Percentiles rank a stretch among this genome's conserved stretches.
Evolutionary conservation across 1,284 basidiomycete genomes (phyloP).

Genomic region (Trametes versicolor): DNA sequence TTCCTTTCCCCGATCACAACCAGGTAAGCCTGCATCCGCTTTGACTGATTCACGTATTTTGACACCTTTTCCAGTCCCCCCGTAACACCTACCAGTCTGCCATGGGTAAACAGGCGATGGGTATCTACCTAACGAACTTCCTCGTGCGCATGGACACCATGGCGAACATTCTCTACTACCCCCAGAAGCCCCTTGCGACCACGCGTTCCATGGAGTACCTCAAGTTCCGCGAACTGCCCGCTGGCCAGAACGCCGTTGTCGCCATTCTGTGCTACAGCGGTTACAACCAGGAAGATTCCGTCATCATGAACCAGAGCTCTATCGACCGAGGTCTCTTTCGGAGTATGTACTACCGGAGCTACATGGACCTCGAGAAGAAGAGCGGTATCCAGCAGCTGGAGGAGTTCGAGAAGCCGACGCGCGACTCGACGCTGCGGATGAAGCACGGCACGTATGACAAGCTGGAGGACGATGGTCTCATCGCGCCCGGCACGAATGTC

Average conservation of each 20-base stretch:
- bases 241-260: slow-evolving; percentile 98
- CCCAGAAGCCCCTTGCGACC: slow-evolving; percentile 98
- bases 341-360: slow-evolving; percentile 98
- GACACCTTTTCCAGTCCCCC: slow-evolving; percentile 74
- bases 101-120: slow-evolving; percentile 99
- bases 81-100: slow-evolving; percentile 99
- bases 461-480: slow-evolving; percentile 94
- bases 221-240: slow-evolving; percentile 96
- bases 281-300: slow-evolving; percentile 99
- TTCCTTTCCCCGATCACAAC: slow-evolving; percentile 99
- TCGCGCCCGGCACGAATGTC: slow-evolving; percentile 95
- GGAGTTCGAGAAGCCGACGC: slow-evolving; percentile 96
- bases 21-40: slow-evolving; percentile 66
- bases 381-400: slow-evolving; percentile 93
- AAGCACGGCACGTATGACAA: slow-evolving; percentile 99
- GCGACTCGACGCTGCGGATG: slow-evolving; percentile 94
- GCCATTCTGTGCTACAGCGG: slow-evolving; percentile 99
- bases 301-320: slow-evolving; percentile 99
- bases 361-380: slow-evolving; percentile 99
- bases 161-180: slow-evolving; percentile 98
- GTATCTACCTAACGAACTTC: slow-evolving; percentile 97
- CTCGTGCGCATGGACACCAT: slow-evolving; percentile 98
- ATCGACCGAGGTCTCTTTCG: slow-evolving; percentile 98
- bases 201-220: slow-evolving; percentile 99
- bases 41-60: slow-evolving; percentile 5